These are phyloP conservation scores for Cystobasidium sp. DNA, from an alignment of 1,284 basidiomycete species.

Conservation along the genomic window DNA sequence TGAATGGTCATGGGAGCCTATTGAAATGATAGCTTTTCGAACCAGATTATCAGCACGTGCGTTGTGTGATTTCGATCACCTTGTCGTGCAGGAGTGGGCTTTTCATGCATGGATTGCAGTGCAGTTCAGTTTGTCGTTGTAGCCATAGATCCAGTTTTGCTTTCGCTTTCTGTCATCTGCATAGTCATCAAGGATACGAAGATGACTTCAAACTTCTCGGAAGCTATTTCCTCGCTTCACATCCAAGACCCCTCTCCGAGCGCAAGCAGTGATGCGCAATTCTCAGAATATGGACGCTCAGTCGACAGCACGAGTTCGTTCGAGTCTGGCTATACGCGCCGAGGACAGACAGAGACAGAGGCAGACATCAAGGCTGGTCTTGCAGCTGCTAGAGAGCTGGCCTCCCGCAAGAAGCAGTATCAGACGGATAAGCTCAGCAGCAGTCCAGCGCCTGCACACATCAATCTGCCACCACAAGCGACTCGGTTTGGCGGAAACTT, in stretches of 20 bases:
- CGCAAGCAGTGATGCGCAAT: constrained; percentile 1
- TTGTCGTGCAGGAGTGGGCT: background rate
- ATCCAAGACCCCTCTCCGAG: constrained; percentile 13
- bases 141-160: constrained; percentile 1
- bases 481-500: background rate
- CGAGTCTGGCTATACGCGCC: constrained; percentile 37
- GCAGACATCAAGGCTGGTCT: constrained; percentile 29
- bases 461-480: constrained; percentile 3
- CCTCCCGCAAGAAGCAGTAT: constrained; percentile 33
- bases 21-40: too few relatives aligned
- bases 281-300: constrained; percentile 11
- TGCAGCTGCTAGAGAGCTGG: constrained; percentile 37
- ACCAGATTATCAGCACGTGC: background rate
- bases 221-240: constrained; percentile 30
- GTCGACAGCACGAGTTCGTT: constrained; percentile 40
- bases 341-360: constrained; percentile 42
- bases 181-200: background rate
- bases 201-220: constrained; percentile 36
- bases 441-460: constrained; percentile 24
- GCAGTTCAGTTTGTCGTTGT: constrained; percentile 21
- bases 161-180: background rate
- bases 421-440: constrained; percentile 38
- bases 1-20: too few relatives aligned
- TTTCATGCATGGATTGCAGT: background rate
- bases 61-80: background rate